phyloP scores from a whole-genome alignment of 140 eudicot genomes.

The Cichorium intybus region DNA sequence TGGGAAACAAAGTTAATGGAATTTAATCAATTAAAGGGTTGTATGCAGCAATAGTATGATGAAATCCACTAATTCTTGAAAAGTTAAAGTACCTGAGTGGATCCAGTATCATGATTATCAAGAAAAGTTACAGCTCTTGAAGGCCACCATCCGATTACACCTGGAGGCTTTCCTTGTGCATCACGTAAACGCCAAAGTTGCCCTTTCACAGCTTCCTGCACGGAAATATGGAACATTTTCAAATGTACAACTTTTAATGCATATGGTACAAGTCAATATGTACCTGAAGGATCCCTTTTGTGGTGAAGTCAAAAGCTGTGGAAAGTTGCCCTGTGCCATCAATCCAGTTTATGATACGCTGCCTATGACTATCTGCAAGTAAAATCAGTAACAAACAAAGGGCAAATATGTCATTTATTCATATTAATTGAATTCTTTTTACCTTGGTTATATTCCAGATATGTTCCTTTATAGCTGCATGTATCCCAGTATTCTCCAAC shows the following conservation, averaged over 20 bases:
- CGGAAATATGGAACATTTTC: not conserved
- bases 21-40: not conserved
- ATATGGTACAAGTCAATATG: not conserved
- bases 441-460: slow-evolving; percentile 89
- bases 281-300: slow-evolving; percentile 96
- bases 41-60: not conserved
- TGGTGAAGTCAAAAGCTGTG: slow-evolving; percentile 92
- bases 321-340: slow-evolving; percentile 80
- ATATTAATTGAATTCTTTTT: not conserved
- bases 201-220: slow-evolving; percentile 76
- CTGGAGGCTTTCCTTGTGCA: slow-evolving; percentile 79
- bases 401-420: too few species aligned
- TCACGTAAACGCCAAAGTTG: slow-evolving; percentile 82
- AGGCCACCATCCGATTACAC: slow-evolving; percentile 70
- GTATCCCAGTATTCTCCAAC: slow-evolving; percentile 97
- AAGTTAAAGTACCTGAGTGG: slow-evolving; percentile 48
- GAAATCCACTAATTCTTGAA: not conserved
- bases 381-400: slow-evolving; percentile 11
- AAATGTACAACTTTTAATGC: not conserved
- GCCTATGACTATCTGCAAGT: slow-evolving; percentile 91
- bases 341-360: slow-evolving; percentile 84
- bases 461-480: slow-evolving; percentile 64
- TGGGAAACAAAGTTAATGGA: not conserved
- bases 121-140: slow-evolving; percentile 75
- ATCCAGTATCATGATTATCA: slow-evolving; percentile 87